Evolutionary conservation across 257 asterid genomes (phyloP).

Genomic region (Asclepias syriaca): DNA sequence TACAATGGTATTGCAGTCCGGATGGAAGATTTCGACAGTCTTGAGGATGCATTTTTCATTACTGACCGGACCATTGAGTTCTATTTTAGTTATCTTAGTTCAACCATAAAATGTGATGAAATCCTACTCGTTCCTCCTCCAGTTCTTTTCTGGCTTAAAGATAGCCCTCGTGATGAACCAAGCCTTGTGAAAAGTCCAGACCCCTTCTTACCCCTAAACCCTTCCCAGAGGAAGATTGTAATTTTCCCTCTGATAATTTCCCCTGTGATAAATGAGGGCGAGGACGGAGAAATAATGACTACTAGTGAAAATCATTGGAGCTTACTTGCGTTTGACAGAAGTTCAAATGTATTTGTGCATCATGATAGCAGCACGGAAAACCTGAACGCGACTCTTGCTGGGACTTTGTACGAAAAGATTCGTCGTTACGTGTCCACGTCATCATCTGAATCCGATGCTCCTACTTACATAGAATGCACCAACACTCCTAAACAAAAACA

Average conservation of each 20-base stretch:
- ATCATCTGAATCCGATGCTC: slow-evolving; percentile 8
- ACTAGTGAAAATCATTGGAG: slow-evolving; percentile 89
- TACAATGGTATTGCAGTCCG: slow-evolving; percentile 71
- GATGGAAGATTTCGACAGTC: slow-evolving; percentile 63
- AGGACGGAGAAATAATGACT: slow-evolving; percentile 45
- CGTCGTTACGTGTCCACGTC: slow-evolving; percentile 13
- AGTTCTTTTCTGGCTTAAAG: slow-evolving; percentile 80
- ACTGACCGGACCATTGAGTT: slow-evolving; percentile 83
- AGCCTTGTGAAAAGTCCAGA: slow-evolving; percentile 53
- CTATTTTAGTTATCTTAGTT: slow-evolving; percentile 62
- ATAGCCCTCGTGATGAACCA: slow-evolving; percentile 43
- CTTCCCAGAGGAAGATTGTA: slow-evolving; percentile 46
- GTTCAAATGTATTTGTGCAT: slow-evolving; percentile 53
- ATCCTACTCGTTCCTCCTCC: slow-evolving; percentile 70
- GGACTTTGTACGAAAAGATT: slow-evolving; percentile 38
- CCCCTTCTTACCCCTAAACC: slow-evolving; percentile 41
- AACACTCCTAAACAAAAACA: slow-evolving; percentile 45
- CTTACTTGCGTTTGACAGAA: slow-evolving; percentile 57
- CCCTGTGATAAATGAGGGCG: not conserved
- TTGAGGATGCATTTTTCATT: slow-evolving; percentile 61
- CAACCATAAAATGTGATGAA: slow-evolving; percentile 45
- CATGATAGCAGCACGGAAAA: slow-evolving; percentile 52
- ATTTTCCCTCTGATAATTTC: slow-evolving; percentile 50
- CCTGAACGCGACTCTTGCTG: slow-evolving; percentile 38
- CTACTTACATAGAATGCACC: slow-evolving; percentile 35